Evolutionary conservation across 2,329 filamentous ascomycete genomes (phyloP).

Genomic region (Penicillium sp.): DNA sequence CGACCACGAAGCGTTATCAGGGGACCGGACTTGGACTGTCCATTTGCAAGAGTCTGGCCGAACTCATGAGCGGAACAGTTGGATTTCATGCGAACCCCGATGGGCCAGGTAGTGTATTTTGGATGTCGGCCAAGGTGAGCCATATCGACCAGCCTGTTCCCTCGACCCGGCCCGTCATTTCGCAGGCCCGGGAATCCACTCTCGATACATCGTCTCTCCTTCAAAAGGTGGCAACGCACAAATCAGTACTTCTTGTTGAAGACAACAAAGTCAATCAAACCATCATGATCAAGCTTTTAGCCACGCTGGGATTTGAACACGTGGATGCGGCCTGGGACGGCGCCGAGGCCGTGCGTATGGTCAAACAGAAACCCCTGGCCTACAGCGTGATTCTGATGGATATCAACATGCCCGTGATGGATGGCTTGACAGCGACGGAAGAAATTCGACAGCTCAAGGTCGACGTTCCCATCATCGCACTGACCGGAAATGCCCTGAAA

Average conservation of each 20-base stretch:
- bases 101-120: conserved; percentile 49
- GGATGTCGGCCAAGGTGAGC: conserved; percentile 46
- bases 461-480: conserved; percentile 49
- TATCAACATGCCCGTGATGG: conserved; percentile 46
- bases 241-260: conserved; percentile 41
- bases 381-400: conserved; percentile 48
- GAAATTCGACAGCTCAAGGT: conserved; percentile 39
- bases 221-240: conserved; percentile 36
- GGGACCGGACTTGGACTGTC: conserved; percentile 55
- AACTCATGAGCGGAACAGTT: conserved; percentile 53
- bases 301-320: conserved; percentile 39
- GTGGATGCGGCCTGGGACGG: conserved; percentile 44
- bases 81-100: conserved; percentile 45
- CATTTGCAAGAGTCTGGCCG: conserved; percentile 54
- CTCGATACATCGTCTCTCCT: conserved; percentile 30
- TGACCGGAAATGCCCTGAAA: conserved; percentile 54
- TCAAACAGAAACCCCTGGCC: conserved; percentile 40
- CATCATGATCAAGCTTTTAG: conserved; percentile 38
- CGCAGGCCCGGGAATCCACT: conserved; percentile 3
- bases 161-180: conserved; percentile 26
- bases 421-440: conserved; percentile 44
- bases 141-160: conserved; percentile 32
- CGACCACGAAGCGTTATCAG: conserved; percentile 50
- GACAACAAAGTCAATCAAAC: conserved; percentile 44
- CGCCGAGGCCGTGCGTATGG: conserved; percentile 40